Percentiles rank a stretch among this genome's conserved stretches.
Conservation (phyloP, 768 basidiomycete genomes). For the Russula emetica region DNA sequence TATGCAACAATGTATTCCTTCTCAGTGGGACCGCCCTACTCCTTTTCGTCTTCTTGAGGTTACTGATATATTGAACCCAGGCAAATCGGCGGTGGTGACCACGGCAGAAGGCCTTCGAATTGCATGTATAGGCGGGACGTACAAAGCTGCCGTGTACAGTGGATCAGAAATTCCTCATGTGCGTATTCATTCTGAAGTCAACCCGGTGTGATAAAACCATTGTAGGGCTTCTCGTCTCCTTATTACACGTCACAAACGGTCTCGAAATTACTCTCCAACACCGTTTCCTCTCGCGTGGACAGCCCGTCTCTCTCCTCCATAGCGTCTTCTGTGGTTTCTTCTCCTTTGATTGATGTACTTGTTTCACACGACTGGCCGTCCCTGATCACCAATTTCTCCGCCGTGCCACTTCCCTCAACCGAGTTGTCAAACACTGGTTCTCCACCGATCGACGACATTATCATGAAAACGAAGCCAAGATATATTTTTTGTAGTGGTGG, state of each 20-base stretch:
- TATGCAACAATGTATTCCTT: slow-evolving; percentile 79
- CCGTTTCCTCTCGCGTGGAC: slow-evolving; percentile 48
- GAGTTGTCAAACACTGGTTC: slow-evolving; percentile 45
- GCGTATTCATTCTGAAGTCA: slow-evolving; percentile 39
- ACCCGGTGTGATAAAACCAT: slow-evolving; percentile 44
- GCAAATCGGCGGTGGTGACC: slow-evolving; percentile 75
- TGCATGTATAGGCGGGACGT: slow-evolving; percentile 79
- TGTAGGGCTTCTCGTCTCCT: slow-evolving; percentile 70
- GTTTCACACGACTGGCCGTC: slow-evolving; percentile 77
- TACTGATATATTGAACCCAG: slow-evolving; percentile 38
- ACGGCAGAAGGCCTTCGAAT: slow-evolving; percentile 79
- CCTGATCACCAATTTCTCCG: slow-evolving; percentile 57
- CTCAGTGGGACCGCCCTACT: slow-evolving; percentile 72
- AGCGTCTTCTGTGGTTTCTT: slow-evolving; percentile 53
- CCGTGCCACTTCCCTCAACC: slow-evolving; percentile 43
- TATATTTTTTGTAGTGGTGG: slow-evolving; percentile 80
- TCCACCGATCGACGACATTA: slow-evolving; percentile 59
- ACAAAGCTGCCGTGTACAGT: slow-evolving; percentile 56
- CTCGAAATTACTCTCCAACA: slow-evolving; percentile 68
- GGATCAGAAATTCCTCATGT: slow-evolving; percentile 63
- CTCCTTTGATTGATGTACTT: slow-evolving; percentile 73
- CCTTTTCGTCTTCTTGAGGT: slow-evolving; percentile 34
- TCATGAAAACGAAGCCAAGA: slow-evolving; percentile 66
- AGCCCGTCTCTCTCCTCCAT: slow-evolving; percentile 60
- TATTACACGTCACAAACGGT: slow-evolving; percentile 67